Evolutionary conservation across 805 yeast genomes (phyloP).

Genomic region (Suhomyces faveliae): DNA sequence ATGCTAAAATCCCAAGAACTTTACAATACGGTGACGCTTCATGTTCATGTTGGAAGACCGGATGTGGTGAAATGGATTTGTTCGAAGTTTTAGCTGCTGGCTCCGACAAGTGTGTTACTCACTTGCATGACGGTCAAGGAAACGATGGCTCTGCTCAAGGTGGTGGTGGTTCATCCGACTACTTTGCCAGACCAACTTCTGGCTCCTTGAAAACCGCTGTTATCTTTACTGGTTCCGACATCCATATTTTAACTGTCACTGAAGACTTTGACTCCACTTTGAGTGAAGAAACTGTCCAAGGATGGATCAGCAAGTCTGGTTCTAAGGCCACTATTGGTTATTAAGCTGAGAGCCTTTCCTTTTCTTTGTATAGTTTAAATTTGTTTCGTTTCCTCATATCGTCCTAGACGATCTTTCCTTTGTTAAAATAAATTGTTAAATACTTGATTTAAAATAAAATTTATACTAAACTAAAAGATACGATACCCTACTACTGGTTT

Average conservation of each 20-base stretch:
- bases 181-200: constrained; percentile 79
- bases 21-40: constrained; percentile 80
- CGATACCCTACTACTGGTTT: no score
- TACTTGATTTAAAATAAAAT: constrained; percentile 1
- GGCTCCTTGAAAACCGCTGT: constrained; percentile 87
- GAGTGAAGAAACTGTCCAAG: constrained; percentile 49
- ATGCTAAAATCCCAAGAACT: constrained; percentile 96
- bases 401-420: neutral
- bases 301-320: constrained; percentile 58
- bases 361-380: constrained; percentile 6
- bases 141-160: constrained; percentile 49
- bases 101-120: constrained; percentile 69
- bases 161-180: constrained; percentile 89
- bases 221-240: constrained; percentile 57
- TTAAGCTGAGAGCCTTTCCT: neutral
- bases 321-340: constrained; percentile 39
- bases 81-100: constrained; percentile 86
- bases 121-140: constrained; percentile 85
- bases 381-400: neutral
- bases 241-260: constrained; percentile 63
- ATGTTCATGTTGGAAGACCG: constrained; percentile 96
- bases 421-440: no score
- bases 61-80: constrained; percentile 97
- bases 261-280: constrained; percentile 56
- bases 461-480: no score